These are phyloP conservation scores for Periconia digitata DNA, from an alignment of 2,329 filamentous ascomycete species.

Conservation along the genomic window DNA sequence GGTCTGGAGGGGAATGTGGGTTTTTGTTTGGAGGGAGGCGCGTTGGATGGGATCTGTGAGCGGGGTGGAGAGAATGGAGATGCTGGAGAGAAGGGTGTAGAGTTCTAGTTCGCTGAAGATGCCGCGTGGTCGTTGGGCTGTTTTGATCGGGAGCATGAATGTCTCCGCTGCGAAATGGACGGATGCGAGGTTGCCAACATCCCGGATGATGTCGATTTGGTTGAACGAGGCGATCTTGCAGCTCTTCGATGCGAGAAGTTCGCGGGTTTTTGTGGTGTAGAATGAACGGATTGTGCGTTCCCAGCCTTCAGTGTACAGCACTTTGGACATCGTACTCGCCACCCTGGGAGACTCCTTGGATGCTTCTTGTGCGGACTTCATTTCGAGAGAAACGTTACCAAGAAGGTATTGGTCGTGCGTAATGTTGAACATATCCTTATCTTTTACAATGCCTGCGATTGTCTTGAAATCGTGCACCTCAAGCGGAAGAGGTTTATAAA, in stretches of 20 bases:
- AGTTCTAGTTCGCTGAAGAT: conserved; percentile 58
- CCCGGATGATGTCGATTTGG: conserved; percentile 70
- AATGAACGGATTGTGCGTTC: conserved; percentile 66
- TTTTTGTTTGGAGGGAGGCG: conserved; percentile 54
- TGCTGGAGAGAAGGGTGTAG: conserved; percentile 55
- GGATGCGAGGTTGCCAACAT: conserved; percentile 58
- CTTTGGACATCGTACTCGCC: conserved; percentile 47
- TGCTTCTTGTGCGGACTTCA: conserved; percentile 2
- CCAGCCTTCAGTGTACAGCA: conserved; percentile 65
- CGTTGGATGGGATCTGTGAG: conserved; percentile 56
- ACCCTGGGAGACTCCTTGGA: conserved; percentile 26
- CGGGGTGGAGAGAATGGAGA: conserved; percentile 59
- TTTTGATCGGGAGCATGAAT: conserved; percentile 60
- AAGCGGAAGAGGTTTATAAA: conserved; percentile 48
- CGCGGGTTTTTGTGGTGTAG: conserved; percentile 64
- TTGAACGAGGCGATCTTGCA: conserved; percentile 63
- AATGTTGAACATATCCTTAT: conserved; percentile 63
- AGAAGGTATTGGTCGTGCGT: conserved; percentile 67
- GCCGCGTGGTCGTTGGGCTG: conserved; percentile 51
- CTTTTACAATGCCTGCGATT: conserved; percentile 63
- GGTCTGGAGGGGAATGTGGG: conserved; percentile 49
- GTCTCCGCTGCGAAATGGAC: conserved; percentile 58
- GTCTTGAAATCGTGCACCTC: conserved; percentile 64
- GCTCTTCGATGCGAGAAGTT: conserved; percentile 65
- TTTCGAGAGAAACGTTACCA: too few relatives aligned